Percentiles rank a stretch among this genome's conserved stretches.
phyloP scores from a whole-genome alignment of 805 yeast species.

The Candida qinlingensis region DNA sequence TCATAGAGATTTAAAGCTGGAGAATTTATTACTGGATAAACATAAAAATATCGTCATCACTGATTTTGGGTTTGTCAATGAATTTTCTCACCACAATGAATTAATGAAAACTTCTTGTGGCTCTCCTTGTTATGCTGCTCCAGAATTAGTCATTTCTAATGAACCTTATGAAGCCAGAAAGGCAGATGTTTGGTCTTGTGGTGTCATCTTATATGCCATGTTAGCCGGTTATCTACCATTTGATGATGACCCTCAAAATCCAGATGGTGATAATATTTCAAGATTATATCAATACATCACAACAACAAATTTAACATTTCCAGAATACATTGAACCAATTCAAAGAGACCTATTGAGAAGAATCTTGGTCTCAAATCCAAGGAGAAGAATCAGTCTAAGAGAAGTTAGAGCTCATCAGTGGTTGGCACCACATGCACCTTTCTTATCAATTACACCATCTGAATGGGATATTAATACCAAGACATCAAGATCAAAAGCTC shows the following conservation, averaged over 20 bases:
- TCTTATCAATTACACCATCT: constrained; percentile 75
- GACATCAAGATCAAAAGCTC: not conserved
- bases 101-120: constrained; percentile 95
- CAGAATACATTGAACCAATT: constrained; percentile 85
- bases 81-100: constrained; percentile 56
- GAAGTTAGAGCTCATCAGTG: constrained; percentile 80
- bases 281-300: constrained; percentile 89
- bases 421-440: constrained; percentile 79
- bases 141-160: constrained; percentile 86
- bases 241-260: constrained; percentile 95
- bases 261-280: constrained; percentile 92
- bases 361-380: constrained; percentile 82
- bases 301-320: constrained; percentile 86
- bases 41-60: constrained; percentile 62
- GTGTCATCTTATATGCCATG: constrained; percentile 94
- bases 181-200: constrained; percentile 97
- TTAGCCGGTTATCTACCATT: constrained; percentile 94
- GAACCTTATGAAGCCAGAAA: constrained; percentile 87
- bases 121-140: constrained; percentile 98
- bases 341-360: constrained; percentile 87
- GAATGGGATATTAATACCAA: constrained; percentile 72
- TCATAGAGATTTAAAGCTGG: constrained; percentile 71
- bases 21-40: constrained; percentile 52
- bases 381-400: constrained; percentile 59
- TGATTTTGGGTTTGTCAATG: constrained; percentile 88